phyloP scores from a whole-genome alignment of 2,329 filamentous ascomycete genomes.

The Diplocarpon rosae region DNA sequence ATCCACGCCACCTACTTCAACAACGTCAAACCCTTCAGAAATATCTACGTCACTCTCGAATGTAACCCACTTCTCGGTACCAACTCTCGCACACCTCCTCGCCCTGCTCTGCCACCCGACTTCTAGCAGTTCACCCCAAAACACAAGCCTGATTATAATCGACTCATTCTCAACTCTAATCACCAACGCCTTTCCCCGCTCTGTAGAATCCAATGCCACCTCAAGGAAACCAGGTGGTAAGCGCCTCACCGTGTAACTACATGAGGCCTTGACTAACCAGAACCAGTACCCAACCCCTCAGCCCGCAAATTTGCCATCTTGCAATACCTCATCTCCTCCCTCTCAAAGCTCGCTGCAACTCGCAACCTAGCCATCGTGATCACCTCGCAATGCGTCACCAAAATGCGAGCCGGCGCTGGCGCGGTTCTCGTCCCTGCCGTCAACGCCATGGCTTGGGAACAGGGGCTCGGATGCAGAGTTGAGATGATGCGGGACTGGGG shows the following conservation, averaged over 20 bases:
- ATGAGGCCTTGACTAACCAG: neutral
- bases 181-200: slow-evolving; percentile 63
- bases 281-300: slow-evolving; percentile 17
- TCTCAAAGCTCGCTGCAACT: slow-evolving; percentile 66
- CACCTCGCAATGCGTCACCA: slow-evolving; percentile 73
- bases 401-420: slow-evolving; percentile 53
- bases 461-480: slow-evolving; percentile 59
- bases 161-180: slow-evolving; percentile 70
- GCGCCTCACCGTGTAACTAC: neutral
- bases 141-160: slow-evolving; percentile 60
- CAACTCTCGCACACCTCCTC: slow-evolving; percentile 54
- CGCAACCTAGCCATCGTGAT: slow-evolving; percentile 64
- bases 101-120: slow-evolving; percentile 63
- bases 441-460: slow-evolving; percentile 70
- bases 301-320: slow-evolving; percentile 33
- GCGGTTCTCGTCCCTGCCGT: slow-evolving; percentile 67
- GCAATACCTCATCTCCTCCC: slow-evolving; percentile 53
- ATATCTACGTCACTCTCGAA: slow-evolving; percentile 31
- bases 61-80: slow-evolving; percentile 53
- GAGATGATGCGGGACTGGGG: slow-evolving; percentile 72
- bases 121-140: slow-evolving; percentile 46
- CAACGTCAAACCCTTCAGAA: slow-evolving; percentile 5
- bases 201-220: slow-evolving; percentile 28
- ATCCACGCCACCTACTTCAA: slow-evolving; percentile 3
- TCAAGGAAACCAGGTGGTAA: slow-evolving; percentile 21